Percentiles rank a stretch among this genome's conserved stretches.
Conservation (phyloP, 192 early-diverging fungal genomes). For the Umbelopsis sp. region DNA sequence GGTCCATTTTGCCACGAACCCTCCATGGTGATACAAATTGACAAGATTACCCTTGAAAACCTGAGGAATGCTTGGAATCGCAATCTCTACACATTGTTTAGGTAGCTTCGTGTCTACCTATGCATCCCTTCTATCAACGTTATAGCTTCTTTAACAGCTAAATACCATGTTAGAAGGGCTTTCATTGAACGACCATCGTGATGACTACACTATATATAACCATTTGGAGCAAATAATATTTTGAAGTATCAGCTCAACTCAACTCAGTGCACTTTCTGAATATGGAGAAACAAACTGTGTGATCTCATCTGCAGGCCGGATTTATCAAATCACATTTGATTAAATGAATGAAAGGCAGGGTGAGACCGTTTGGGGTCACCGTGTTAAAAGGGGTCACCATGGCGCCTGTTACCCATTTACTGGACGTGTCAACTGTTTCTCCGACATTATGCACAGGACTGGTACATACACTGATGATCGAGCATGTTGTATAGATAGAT, state of each 20-base stretch:
- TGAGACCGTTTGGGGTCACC: not conserved
- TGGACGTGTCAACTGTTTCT: no score
- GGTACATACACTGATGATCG: no score
- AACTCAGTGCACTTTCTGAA: not conserved
- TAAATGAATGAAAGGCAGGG: conserved; percentile 16
- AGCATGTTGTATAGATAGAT: no score
- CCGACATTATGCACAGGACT: no score
- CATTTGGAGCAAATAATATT: conserved; percentile 9
- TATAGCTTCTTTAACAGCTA: not conserved
- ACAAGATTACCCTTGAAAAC: not conserved
- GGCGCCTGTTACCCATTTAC: no score
- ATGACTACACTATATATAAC: not conserved
- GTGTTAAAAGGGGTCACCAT: not conserved
- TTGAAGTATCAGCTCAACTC: no score
- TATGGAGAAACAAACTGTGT: not conserved
- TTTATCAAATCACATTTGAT: not conserved
- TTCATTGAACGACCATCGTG: not conserved
- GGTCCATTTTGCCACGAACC: conserved; percentile 16
- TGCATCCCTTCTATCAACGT: not conserved
- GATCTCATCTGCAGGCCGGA: not conserved
- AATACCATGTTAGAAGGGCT: not conserved
- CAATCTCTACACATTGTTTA: not conserved
- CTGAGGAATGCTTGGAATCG: not conserved
- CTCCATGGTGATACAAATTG: conserved; percentile 12
- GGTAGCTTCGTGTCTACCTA: not conserved